Percentiles rank a stretch among this genome's conserved stretches.
These are phyloP conservation scores for Malus sieversii DNA, from an alignment of 306 rosid species.

Conservation along the genomic window DNA sequence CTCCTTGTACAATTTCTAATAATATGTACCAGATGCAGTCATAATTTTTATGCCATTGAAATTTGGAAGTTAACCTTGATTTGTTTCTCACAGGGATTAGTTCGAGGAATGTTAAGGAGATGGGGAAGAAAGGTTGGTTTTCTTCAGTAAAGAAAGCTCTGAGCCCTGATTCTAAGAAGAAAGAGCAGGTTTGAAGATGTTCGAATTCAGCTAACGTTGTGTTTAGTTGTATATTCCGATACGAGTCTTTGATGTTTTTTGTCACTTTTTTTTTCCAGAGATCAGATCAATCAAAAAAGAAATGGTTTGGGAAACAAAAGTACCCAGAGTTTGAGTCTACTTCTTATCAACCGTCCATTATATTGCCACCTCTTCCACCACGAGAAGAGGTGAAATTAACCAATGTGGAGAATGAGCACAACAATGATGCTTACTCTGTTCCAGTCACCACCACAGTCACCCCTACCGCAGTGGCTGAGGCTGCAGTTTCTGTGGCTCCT, in stretches of 20 bases:
- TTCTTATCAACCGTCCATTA: constrained; percentile 27
- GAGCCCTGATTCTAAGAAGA: constrained; percentile 81
- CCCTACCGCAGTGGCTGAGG: constrained; percentile 19
- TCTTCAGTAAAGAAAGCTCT: constrained; percentile 90
- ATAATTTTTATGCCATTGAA: constrained; percentile 8
- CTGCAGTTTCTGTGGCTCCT: constrained; percentile 34
- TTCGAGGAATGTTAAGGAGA: constrained; percentile 67
- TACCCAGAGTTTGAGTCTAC: constrained; percentile 37
- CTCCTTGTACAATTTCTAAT: neutral
- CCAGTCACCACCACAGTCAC: constrained; percentile 38
- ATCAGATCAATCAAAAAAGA: constrained; percentile 72
- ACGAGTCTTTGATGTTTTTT: constrained; percentile 11
- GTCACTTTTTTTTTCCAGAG: constrained; percentile 26
- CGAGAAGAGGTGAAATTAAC: constrained; percentile 50
- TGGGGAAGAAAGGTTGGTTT: constrained; percentile 98
- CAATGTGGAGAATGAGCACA: constrained; percentile 42
- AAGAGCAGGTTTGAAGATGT: constrained; percentile 41
- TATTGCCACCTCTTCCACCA: constrained; percentile 43
- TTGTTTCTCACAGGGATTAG: constrained; percentile 23
- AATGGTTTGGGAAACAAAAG: constrained; percentile 94
- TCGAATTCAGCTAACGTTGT: neutral
- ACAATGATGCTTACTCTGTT: constrained; percentile 29
- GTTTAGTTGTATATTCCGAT: neutral
- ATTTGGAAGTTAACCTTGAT: constrained; percentile 21
- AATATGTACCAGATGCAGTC: neutral